Percentiles rank a stretch among this genome's conserved stretches.
Evolutionary conservation across 495 filamentous ascomycete species (phyloP).

Genomic region (Hypoxylon cercidicola): DNA sequence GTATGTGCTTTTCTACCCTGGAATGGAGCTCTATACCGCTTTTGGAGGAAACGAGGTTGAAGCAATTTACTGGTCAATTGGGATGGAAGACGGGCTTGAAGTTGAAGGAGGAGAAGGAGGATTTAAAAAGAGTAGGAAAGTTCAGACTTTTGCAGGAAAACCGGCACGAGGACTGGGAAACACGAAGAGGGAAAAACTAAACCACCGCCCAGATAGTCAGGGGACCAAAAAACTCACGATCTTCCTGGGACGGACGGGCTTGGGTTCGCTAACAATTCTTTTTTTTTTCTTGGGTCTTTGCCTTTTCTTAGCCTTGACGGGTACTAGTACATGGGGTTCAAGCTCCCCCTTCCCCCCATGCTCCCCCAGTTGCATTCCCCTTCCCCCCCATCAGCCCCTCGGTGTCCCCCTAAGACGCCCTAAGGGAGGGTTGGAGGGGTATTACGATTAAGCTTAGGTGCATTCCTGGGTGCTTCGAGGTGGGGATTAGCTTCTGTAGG

Average conservation of each 20-base stretch:
- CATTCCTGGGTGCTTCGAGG: slow-evolving; percentile 13
- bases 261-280: slow-evolving; percentile 36
- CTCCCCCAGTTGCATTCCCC: neutral
- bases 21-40: slow-evolving; percentile 38
- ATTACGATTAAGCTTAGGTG: slow-evolving; percentile 42
- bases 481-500: slow-evolving; percentile 21
- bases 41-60: slow-evolving; percentile 15
- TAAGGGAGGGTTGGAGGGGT: slow-evolving; percentile 29
- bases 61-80: slow-evolving; percentile 13
- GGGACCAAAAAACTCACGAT: slow-evolving; percentile 50
- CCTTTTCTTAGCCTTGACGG: slow-evolving; percentile 1
- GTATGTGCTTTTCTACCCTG: slow-evolving; percentile 30
- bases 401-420: neutral
- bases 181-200: slow-evolving; percentile 43
- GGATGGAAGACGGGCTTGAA: neutral
- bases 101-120: slow-evolving; percentile 15
- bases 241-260: slow-evolving; percentile 34
- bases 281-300: slow-evolving; percentile 15
- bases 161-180: slow-evolving; percentile 28
- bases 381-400: slow-evolving; percentile 3
- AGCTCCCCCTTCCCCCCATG: too few species aligned
- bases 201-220: slow-evolving; percentile 39
- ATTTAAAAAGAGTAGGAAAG: slow-evolving; percentile 3
- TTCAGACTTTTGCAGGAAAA: slow-evolving; percentile 16
- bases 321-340: too few species aligned